These are phyloP conservation scores for Ceriops zippeliana DNA, from an alignment of 345 rosid genomes.

Conservation along the genomic window DNA sequence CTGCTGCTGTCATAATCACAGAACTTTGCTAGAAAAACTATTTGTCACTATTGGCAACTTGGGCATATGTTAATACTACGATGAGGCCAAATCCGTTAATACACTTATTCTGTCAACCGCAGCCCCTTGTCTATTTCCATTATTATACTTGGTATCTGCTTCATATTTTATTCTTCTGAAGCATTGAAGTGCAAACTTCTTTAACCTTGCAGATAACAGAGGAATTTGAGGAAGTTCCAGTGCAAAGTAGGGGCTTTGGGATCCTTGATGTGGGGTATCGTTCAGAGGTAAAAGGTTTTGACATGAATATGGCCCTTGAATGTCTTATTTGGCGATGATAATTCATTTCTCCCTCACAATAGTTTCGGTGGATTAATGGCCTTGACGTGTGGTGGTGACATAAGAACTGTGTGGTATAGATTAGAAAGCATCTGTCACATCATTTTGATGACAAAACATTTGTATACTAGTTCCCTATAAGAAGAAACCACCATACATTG, in stretches of 20 bases:
- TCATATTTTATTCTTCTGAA: neutral
- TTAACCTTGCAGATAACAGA: conserved; percentile 52
- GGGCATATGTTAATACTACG: too few relatives aligned
- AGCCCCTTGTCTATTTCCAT: neutral
- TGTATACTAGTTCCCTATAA: neutral
- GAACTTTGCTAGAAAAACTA: too few relatives aligned
- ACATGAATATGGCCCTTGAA: neutral
- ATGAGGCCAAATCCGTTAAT: too few relatives aligned
- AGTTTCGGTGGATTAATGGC: neutral
- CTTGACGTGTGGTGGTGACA: neutral
- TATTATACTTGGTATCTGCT: neutral
- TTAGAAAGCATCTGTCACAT: neutral
- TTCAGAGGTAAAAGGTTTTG: conserved; percentile 50
- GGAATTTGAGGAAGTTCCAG: conserved; percentile 81
- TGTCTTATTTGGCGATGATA: too few relatives aligned
- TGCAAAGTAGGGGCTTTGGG: conserved; percentile 95
- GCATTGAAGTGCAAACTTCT: conserved; percentile 5
- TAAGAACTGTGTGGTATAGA: neutral
- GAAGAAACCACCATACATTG: neutral
- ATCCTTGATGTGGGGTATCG: conserved; percentile 95
- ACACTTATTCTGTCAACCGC: neutral
- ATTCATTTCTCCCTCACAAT: too few relatives aligned
- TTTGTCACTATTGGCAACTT: too few relatives aligned
- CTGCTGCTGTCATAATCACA: too few relatives aligned
- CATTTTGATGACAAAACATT: neutral